Conservation (phyloP, 495 filamentous ascomycete species). For the Podospora didyma region DNA sequence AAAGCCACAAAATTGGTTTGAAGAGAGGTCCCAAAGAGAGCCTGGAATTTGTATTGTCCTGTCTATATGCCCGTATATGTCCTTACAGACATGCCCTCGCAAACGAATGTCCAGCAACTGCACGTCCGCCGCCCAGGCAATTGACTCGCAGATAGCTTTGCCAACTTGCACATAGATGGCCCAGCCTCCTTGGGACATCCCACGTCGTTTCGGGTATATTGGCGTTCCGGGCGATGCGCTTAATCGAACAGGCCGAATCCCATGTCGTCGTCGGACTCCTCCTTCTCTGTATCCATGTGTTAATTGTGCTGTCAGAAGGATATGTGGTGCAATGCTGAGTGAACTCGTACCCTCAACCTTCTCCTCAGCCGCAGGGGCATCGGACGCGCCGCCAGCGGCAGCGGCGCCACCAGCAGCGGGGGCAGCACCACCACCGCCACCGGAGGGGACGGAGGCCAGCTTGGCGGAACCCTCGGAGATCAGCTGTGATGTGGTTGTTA, state of each 20-base stretch:
- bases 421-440: slow-evolving; percentile 70
- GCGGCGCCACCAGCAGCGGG: slow-evolving; percentile 59
- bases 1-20: background rate
- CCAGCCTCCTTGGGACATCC: slow-evolving; percentile 22
- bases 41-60: slow-evolving; percentile 21
- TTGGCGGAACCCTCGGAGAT: slow-evolving; percentile 87
- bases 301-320: slow-evolving; percentile 22
- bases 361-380: slow-evolving; percentile 65
- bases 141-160: slow-evolving; percentile 8
- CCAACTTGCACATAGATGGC: slow-evolving; percentile 13
- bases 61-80: slow-evolving; percentile 15
- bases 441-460: slow-evolving; percentile 96
- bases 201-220: slow-evolving; percentile 7
- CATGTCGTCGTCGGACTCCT: slow-evolving; percentile 99
- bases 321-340: background rate
- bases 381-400: slow-evolving; percentile 64
- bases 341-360: slow-evolving; percentile 63
- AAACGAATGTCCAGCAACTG: slow-evolving; percentile 11
- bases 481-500: slow-evolving; percentile 56
- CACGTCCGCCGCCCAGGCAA: slow-evolving; percentile 13
- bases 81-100: slow-evolving; percentile 8
- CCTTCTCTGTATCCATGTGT: slow-evolving; percentile 43
- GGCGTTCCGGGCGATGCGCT: slow-evolving; percentile 21
- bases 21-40: slow-evolving; percentile 20
- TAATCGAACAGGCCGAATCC: slow-evolving; percentile 99